A percentile compares a stretch with the other conserved stretches of the same genome.
These are phyloP conservation scores for Epichloe bromicola DNA, from an alignment of 2,329 filamentous ascomycete genomes.

Conservation along the genomic window DNA sequence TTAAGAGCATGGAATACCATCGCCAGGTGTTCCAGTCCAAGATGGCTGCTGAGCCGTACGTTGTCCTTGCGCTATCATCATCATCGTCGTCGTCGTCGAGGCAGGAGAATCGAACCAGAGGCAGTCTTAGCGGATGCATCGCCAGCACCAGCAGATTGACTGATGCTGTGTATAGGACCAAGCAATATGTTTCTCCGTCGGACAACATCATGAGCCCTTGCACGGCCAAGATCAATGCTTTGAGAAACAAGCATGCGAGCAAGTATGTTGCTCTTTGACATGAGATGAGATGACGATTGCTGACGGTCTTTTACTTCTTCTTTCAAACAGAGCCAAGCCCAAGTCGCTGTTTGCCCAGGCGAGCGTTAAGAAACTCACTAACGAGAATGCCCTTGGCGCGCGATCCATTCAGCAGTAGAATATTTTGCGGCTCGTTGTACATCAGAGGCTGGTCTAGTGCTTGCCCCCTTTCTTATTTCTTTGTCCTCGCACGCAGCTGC, in stretches of 20 bases:
- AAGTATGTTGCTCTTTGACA: conserved; percentile 44
- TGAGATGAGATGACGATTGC: too few relatives aligned
- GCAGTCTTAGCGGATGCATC: neutral
- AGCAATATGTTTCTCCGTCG: conserved; percentile 63
- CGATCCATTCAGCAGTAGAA: conserved; percentile 20
- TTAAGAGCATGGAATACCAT: conserved; percentile 65
- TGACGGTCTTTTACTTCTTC: neutral
- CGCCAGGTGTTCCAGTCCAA: conserved; percentile 62
- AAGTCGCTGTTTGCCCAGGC: conserved; percentile 56
- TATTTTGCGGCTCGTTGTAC: neutral
- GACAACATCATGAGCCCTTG: conserved; percentile 83
- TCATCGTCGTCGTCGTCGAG: neutral
- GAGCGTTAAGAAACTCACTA: conserved; percentile 47
- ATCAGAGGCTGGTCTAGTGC: neutral
- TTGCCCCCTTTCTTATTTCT: neutral
- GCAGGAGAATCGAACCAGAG: neutral
- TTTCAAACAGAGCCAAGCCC: conserved; percentile 41
- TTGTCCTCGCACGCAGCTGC: neutral
- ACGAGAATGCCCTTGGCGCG: conserved; percentile 29
- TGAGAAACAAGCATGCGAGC: conserved; percentile 67
- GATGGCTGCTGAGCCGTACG: conserved; percentile 54
- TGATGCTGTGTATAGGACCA: conserved; percentile 4
- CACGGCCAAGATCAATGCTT: conserved; percentile 66
- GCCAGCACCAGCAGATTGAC: neutral
- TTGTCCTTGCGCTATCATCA: conserved; percentile 7